A percentile compares a stretch with the other conserved stretches of the same genome.
phyloP scores from a whole-genome alignment of 2,329 filamentous ascomycete species.

The Dendryphion nanum region DNA sequence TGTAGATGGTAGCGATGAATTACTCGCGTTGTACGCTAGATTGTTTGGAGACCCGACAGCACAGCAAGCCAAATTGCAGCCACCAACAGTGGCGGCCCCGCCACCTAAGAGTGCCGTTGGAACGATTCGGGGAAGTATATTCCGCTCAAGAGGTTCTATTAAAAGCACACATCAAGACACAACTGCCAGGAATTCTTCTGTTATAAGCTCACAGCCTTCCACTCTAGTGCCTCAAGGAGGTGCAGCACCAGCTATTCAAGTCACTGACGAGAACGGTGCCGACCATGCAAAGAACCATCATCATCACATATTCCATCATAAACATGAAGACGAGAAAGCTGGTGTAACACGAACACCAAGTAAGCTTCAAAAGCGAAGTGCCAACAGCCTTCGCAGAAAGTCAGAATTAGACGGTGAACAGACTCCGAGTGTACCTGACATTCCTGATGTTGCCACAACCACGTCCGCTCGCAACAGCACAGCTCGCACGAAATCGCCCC shows the following conservation, averaged over 20 bases:
- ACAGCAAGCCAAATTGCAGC: constrained; percentile 37
- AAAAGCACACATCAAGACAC: constrained; percentile 19
- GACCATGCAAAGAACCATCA: constrained; percentile 36
- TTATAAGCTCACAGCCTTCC: constrained; percentile 24
- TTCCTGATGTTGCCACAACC: constrained; percentile 20
- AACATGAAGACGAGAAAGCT: constrained; percentile 31
- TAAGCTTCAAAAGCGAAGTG: constrained; percentile 40
- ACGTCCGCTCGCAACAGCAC: constrained; percentile 15
- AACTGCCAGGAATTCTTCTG: constrained; percentile 20
- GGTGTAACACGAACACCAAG: constrained; percentile 38
- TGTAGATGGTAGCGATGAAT: constrained; percentile 82
- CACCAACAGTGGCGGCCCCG: constrained; percentile 49
- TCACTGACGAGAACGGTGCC: constrained; percentile 62
- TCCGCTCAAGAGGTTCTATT: constrained; percentile 52
- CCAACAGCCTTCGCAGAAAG: constrained; percentile 34
- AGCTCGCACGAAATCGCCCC: constrained; percentile 13
- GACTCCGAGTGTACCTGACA: constrained; percentile 20
- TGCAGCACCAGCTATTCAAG: constrained; percentile 68
- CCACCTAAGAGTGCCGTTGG: constrained; percentile 62
- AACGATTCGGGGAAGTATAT: constrained; percentile 73
- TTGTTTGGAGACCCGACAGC: constrained; percentile 67
- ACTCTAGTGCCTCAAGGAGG: constrained; percentile 27
- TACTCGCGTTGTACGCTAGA: constrained; percentile 76
- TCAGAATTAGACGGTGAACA: constrained; percentile 20
- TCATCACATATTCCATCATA: constrained; percentile 35